These are phyloP conservation scores for Ustilago hordei DNA, from an alignment of 1,284 basidiomycete genomes.

Conservation along the genomic window DNA sequence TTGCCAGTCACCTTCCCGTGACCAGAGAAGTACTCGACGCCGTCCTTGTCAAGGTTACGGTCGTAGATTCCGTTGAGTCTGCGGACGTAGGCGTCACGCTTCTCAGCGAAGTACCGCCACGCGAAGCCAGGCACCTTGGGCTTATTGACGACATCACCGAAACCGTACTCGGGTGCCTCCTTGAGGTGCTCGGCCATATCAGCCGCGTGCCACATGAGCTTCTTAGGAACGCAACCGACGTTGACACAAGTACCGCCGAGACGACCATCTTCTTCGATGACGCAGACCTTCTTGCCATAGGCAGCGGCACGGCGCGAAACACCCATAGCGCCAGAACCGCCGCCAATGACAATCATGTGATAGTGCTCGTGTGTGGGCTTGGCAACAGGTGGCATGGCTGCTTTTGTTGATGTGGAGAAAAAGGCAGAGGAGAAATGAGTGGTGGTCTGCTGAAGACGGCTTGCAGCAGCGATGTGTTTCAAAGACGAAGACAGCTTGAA, in stretches of 20 bases:
- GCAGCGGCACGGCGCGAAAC: conserved; percentile 77
- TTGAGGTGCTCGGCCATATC: conserved; percentile 83
- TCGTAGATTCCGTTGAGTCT: conserved; percentile 90
- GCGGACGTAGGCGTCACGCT: conserved; percentile 94
- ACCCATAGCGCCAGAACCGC: conserved; percentile 69
- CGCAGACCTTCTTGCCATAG: conserved; percentile 92
- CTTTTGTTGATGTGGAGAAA: conserved; percentile 8
- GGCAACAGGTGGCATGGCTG: conserved; percentile 63
- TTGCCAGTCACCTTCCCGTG: conserved; percentile 72
- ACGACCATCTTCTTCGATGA: conserved; percentile 82
- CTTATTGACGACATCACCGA: conserved; percentile 70
- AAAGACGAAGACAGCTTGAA: conserved; percentile 34
- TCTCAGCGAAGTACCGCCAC: conserved; percentile 90
- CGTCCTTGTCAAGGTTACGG: conserved; percentile 84
- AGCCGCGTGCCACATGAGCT: conserved; percentile 99
- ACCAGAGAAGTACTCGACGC: conserved; percentile 88
- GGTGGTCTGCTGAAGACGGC: conserved; percentile 33
- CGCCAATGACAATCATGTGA: conserved; percentile 68
- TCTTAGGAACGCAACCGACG: conserved; percentile 74
- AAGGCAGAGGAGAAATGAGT: conserved; percentile 38
- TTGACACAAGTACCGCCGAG: conserved; percentile 97
- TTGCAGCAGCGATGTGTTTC: conserved; percentile 10
- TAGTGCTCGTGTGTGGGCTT: conserved; percentile 60
- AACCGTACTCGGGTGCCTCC: conserved; percentile 82
- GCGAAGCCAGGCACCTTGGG: conserved; percentile 75